Evolutionary conservation across 495 filamentous ascomycete species (phyloP).

Genomic region (Penicillium subrubescens): DNA sequence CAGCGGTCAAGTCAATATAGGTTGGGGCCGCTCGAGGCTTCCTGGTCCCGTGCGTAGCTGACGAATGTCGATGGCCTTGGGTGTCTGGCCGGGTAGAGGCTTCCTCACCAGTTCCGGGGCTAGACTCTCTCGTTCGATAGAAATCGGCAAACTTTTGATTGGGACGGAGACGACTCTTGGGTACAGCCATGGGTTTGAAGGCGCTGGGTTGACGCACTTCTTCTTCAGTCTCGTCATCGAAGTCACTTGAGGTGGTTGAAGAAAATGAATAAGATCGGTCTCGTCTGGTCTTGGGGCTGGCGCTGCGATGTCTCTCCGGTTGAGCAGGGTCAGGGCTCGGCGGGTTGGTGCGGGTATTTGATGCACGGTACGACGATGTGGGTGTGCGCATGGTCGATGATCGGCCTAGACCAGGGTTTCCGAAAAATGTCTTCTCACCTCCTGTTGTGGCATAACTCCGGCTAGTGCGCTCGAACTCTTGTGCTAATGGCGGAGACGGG

Average conservation of each 20-base stretch:
- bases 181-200: constrained; percentile 45
- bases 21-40: constrained; percentile 16
- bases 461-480: constrained; percentile 55
- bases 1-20: constrained; percentile 26
- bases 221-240: constrained; percentile 33
- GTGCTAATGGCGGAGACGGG: constrained; percentile 21
- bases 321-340: constrained; percentile 35
- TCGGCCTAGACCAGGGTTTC: constrained; percentile 44
- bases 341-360: constrained; percentile 38
- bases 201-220: constrained; percentile 16
- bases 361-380: constrained; percentile 32
- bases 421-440: constrained; percentile 68
- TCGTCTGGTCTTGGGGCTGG: constrained; percentile 40
- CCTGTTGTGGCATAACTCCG: constrained; percentile 69
- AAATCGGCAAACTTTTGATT: constrained; percentile 41
- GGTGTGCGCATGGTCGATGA: constrained; percentile 50
- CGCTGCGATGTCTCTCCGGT: constrained; percentile 39
- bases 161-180: constrained; percentile 44
- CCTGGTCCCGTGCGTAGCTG: constrained; percentile 8
- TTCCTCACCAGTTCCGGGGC: constrained; percentile 38
- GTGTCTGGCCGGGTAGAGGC: constrained; percentile 10
- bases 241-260: constrained; percentile 45
- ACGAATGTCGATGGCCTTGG: constrained; percentile 8
- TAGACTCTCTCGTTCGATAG: constrained; percentile 24
- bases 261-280: constrained; percentile 31